Evolutionary conservation across 768 basidiomycete genomes (phyloP).

Genomic region (Mycena kentingensis): DNA sequence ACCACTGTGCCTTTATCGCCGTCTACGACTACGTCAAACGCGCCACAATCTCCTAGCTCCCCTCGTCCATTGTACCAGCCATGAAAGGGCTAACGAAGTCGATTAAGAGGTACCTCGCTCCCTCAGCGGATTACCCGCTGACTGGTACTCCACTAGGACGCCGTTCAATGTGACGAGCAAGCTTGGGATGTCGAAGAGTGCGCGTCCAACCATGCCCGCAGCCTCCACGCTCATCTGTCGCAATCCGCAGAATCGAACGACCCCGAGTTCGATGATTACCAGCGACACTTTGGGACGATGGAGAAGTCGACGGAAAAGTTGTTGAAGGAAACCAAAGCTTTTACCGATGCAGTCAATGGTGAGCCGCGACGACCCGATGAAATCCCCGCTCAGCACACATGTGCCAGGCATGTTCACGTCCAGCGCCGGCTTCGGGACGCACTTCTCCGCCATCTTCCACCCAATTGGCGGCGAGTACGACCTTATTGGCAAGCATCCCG

Average conservation of each 20-base stretch:
- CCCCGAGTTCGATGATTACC: conserved; percentile 88
- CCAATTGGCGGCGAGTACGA: conserved; percentile 78
- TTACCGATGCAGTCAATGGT: conserved; percentile 82
- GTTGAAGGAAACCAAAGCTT: conserved; percentile 87
- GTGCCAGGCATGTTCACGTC: conserved; percentile 73
- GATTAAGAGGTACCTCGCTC: conserved; percentile 59
- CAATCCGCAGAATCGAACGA: conserved; percentile 65
- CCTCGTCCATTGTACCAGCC: too few species aligned
- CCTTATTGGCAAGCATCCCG: conserved; percentile 75
- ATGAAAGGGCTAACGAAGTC: conserved; percentile 89
- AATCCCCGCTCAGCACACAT: too few species aligned
- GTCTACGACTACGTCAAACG: too few species aligned
- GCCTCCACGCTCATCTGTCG: conserved; percentile 5
- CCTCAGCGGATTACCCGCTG: background rate
- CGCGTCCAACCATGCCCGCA: conserved; percentile 15
- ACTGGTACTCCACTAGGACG: conserved; percentile 54
- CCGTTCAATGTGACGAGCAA: conserved; percentile 87
- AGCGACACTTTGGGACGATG: conserved; percentile 72
- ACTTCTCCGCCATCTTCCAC: conserved; percentile 63
- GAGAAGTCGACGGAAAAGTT: conserved; percentile 87
- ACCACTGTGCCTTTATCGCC: too few species aligned
- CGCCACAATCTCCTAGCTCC: too few species aligned
- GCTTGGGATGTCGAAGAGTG: conserved; percentile 93
- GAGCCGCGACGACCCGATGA: too few species aligned
- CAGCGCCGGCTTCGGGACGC: conserved; percentile 62